Conservation (phyloP, 768 basidiomycete genomes). For the Pisolithus microcarpus region DNA sequence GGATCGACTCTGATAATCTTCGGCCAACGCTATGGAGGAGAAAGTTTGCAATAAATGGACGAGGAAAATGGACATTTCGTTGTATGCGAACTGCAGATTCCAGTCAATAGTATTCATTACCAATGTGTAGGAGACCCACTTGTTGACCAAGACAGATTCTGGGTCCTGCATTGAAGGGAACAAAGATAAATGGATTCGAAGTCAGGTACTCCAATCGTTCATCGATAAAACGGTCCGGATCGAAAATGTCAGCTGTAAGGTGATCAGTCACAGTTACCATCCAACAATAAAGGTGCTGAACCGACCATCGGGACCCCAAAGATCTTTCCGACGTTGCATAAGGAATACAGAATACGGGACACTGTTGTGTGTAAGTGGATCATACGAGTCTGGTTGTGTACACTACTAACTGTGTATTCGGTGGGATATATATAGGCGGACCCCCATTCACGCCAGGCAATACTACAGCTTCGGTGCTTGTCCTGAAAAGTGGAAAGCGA, state of each 20-base stretch:
- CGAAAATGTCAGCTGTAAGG: no score
- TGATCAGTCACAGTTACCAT: no score
- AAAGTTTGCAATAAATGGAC: neutral
- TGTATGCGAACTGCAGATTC: no score
- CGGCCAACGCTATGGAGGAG: constrained; percentile 29
- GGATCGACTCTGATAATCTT: constrained; percentile 28
- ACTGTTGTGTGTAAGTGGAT: neutral
- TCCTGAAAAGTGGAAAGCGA: constrained; percentile 10
- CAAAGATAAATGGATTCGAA: no score
- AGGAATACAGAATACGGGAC: constrained; percentile 20
- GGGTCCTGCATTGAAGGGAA: no score
- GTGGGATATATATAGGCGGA: constrained; percentile 27
- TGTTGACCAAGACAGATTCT: no score
- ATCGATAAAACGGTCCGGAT: no score
- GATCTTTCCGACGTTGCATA: constrained; percentile 32
- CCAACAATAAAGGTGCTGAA: neutral
- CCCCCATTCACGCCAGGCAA: constrained; percentile 18
- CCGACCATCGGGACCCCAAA: constrained; percentile 25
- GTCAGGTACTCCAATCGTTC: no score
- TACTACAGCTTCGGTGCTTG: constrained; percentile 14
- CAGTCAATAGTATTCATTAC: no score
- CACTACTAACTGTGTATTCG: constrained; percentile 22
- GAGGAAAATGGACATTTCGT: no score
- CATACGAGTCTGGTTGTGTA: neutral
- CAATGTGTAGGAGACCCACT: no score